phyloP scores from a whole-genome alignment of 805 yeast genomes.

The Spathaspora girioi region DNA sequence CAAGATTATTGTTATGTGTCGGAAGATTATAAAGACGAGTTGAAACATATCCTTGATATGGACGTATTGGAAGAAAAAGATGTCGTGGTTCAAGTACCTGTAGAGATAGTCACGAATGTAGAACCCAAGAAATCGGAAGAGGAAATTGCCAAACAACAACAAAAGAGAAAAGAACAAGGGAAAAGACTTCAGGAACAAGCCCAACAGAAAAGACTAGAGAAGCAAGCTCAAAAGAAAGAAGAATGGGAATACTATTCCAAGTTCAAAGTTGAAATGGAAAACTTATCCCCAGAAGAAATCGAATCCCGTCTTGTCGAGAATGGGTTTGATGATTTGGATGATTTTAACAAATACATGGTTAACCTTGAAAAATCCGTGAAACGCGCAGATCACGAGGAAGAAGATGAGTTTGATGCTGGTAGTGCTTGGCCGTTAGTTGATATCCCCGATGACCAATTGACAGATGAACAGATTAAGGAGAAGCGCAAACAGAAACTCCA shows the following conservation, averaged over 20 bases:
- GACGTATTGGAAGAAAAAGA: conserved; percentile 67
- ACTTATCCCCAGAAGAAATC: conserved; percentile 50
- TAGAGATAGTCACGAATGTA: conserved; percentile 54
- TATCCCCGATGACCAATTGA: conserved; percentile 77
- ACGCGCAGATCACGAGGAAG: conserved; percentile 55
- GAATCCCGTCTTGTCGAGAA: conserved; percentile 59
- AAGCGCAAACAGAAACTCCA: conserved; percentile 79
- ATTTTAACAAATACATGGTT: conserved; percentile 60
- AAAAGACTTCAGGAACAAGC: conserved; percentile 91
- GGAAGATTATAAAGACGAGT: conserved; percentile 60
- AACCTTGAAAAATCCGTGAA: conserved; percentile 68
- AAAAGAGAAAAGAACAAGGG: conserved; percentile 80
- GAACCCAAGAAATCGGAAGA: conserved; percentile 78
- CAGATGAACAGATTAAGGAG: conserved; percentile 78
- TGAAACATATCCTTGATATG: conserved; percentile 53
- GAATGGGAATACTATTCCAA: conserved; percentile 70
- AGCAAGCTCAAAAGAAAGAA: conserved; percentile 72
- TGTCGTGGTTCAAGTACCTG: conserved; percentile 77
- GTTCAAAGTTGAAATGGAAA: conserved; percentile 49
- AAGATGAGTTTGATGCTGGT: conserved; percentile 41
- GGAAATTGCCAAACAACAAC: conserved; percentile 73
- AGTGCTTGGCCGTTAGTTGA: conserved; percentile 71
- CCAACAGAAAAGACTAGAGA: conserved; percentile 75
- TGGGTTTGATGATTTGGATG: conserved; percentile 74
- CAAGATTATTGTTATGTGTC: conserved; percentile 80